Evolutionary conservation across 169 alveolate species (phyloP), one percentile per base, ranked within the genome.

Genomic region (Plasmodium blacklocki): DNA sequence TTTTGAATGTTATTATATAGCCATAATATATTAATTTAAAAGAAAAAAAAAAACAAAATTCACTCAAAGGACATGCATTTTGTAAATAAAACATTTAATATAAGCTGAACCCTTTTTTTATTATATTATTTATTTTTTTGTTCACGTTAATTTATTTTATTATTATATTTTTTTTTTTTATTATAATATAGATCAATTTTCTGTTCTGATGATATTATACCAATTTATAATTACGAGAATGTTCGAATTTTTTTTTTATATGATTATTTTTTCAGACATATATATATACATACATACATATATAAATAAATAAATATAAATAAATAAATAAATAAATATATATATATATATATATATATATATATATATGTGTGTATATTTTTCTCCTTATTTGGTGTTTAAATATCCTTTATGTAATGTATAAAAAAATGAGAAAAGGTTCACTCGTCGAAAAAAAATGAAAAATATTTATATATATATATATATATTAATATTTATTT

Each of bases 31-130:
- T 56, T 0, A 15, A 56, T 56, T 12, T 18, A 67, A 18, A 29
- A 12, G 5, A 21, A 67, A n/a, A n/a, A 32, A 43, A 14, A 32
- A 52, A 72, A 52, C 11, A 52, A 14, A 72, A 19, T 9, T 12
- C 47, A 72, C 52, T 45, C 62, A 45, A 67, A 39, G 45, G 39
- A 39, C 74, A 67, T 67, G 74, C 74, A 67, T 43, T 63, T 63
- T 29, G 23, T 11, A 15, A 67, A 67, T 5, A 67, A 15, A 32
- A 9, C 39, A 67, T 7, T 39, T 39, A 18, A 67, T 8, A n/a
- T 5, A 3, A 12, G 12, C 19, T 67, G 39, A 67, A n/a, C 62
- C 19, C 15, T 39, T 67, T 67, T 67, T 18, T 19, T 39, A 7
- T 47, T 67, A 1, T 18, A 32, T 39, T 39, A 39, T 39, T 39